Percentiles rank a stretch among this genome's conserved stretches.
Conservation (phyloP, 108 stramenopile species). For the Fragilariopsis cylindrus region DNA sequence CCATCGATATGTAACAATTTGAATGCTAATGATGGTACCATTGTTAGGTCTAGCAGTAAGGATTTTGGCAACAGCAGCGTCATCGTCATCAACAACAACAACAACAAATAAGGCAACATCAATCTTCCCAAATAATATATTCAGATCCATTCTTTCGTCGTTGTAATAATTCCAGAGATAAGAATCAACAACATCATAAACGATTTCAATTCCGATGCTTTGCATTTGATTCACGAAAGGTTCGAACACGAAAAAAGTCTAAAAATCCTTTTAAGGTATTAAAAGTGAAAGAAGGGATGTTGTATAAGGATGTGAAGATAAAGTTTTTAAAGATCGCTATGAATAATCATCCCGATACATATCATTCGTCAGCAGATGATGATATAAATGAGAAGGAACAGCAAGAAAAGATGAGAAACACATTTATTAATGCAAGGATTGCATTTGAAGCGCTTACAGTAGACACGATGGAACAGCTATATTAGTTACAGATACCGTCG, state of each 20-base stretch:
- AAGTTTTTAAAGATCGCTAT: slow-evolving; percentile 85
- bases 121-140: too few species aligned
- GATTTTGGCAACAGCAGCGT: too few species aligned
- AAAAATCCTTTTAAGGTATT: slow-evolving; percentile 57
- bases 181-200: background rate
- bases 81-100: too few species aligned
- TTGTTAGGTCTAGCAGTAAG: too few species aligned
- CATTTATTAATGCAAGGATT: slow-evolving; percentile 65
- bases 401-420: slow-evolving; percentile 47
- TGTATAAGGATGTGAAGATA: slow-evolving; percentile 69
- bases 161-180: too few species aligned
- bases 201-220: slow-evolving; percentile 19
- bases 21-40: too few species aligned
- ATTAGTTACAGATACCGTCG: slow-evolving; percentile 33
- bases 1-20: too few species aligned
- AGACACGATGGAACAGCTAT: slow-evolving; percentile 54
- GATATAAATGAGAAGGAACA: slow-evolving; percentile 35
- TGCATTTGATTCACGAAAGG: slow-evolving; percentile 28
- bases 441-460: slow-evolving; percentile 75
- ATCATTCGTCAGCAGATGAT: background rate
- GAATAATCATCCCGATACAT: slow-evolving; percentile 81
- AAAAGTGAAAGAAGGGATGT: slow-evolving; percentile 32
- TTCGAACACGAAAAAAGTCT: slow-evolving; percentile 9
- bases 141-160: too few species aligned
- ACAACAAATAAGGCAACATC: too few species aligned